Evolutionary conservation across 1,284 basidiomycete genomes (phyloP).

Genomic region (Pholiota adiposa): DNA sequence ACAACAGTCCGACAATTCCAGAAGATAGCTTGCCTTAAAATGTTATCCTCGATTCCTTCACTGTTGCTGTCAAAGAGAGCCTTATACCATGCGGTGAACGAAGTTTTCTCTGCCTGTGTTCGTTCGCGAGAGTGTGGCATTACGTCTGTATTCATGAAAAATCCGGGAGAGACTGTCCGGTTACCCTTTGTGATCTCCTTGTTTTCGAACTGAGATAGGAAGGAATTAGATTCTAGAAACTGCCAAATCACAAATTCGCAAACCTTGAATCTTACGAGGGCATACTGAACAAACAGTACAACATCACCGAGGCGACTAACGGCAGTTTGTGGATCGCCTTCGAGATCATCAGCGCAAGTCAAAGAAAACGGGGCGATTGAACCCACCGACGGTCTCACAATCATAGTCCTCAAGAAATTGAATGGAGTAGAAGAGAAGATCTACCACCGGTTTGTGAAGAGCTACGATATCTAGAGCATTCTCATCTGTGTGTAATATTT

Average conservation of each 20-base stretch:
- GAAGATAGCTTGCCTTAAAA: conserved; percentile 58
- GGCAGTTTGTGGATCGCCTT: conserved; percentile 82
- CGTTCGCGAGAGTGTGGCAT: conserved; percentile 47
- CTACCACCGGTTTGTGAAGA: conserved; percentile 66
- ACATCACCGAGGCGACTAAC: conserved; percentile 76
- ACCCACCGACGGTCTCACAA: conserved; percentile 76
- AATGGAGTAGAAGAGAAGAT: conserved; percentile 63
- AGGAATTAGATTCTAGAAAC: conserved; percentile 2
- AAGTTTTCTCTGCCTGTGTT: conserved; percentile 49
- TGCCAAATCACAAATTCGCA: conserved; percentile 21
- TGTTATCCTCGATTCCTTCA: conserved; percentile 82
- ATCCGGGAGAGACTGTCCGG: conserved; percentile 51
- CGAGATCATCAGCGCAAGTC: conserved; percentile 5
- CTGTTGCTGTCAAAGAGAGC: conserved; percentile 75
- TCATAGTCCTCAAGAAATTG: conserved; percentile 73
- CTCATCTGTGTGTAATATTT: conserved; percentile 60
- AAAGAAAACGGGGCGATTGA: background rate
- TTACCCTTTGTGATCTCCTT: conserved; percentile 45
- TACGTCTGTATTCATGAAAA: conserved; percentile 52
- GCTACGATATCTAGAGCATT: conserved; percentile 68
- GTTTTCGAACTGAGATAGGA: conserved; percentile 35
- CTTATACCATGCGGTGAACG: conserved; percentile 70
- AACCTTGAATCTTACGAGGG: conserved; percentile 66
- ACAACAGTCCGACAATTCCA: conserved; percentile 1
- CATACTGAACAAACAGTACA: conserved; percentile 71